Evolutionary conservation across 139 green algal genomes (phyloP), one percentile per base, ranked within the genome.

Genomic region (Micractinium sp.): DNA sequence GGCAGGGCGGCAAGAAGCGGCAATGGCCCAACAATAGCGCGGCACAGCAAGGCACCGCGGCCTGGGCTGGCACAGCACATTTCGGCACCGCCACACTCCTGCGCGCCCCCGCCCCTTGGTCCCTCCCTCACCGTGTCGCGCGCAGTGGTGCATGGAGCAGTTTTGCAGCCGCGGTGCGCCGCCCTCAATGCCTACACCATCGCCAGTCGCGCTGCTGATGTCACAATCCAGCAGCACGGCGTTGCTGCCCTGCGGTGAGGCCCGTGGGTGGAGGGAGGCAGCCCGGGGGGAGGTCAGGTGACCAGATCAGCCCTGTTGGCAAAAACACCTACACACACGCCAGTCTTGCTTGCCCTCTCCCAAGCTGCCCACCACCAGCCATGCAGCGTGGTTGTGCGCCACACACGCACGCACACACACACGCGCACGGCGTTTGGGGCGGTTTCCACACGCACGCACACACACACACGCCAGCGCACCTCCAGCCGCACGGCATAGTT

Each of bases 401-500:
- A 56, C 47, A 56, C 47, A 56, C 47, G 9, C 47, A 56, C 47
- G 47, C 9, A 5, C 47, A 56, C 47, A 56, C 47, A 56, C 47
- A 56, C 47, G 7, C 5, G 47, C 47, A 5, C 47, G n/a, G 7
- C 47, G 5, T 56, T 9, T 56, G 47, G 5, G 5, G 47, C 9
- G 47, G 7, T 56, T 56, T 56, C 7, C 47, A 16, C 47, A 56
- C 47, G 47, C 47, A 56, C 47, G 9, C 47, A 56, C 47, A 56
- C 47, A 56, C 47, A 9, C 47, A 56, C 47, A 9, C 47, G 9
- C 19, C 77, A 13, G 9, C 78, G 36, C 47, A 84, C 78, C 27
- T 82, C 53, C 3, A 95, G 80, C 33, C 85, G 87, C 0, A 95
- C 91, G 16, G 88, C 93, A 36, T 94, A 95, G 87, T 95, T 95